phyloP scores from a whole-genome alignment of 345 rosid genomes.

The Populus davidiana region DNA sequence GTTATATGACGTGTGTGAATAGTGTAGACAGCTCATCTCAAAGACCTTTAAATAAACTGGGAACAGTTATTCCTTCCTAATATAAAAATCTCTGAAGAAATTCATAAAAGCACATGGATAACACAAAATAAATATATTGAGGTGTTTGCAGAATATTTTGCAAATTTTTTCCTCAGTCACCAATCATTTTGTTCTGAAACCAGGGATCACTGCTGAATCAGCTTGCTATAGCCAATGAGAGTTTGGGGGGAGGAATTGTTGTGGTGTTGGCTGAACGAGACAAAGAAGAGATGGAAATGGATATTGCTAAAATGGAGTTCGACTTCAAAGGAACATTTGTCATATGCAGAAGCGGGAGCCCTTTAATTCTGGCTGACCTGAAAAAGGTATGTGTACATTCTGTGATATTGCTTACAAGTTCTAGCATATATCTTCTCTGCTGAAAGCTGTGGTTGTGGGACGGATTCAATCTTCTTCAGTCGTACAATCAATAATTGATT shows the following conservation, averaged over 20 bases:
- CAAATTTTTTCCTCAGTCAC: slow-evolving; percentile 2
- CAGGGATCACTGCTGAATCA: slow-evolving; percentile 72
- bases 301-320: slow-evolving; percentile 78
- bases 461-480: neutral
- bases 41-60: neutral
- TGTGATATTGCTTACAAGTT: neutral
- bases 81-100: neutral
- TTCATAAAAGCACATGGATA: neutral
- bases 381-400: slow-evolving; percentile 45
- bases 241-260: slow-evolving; percentile 70
- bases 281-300: slow-evolving; percentile 82
- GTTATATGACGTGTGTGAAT: neutral
- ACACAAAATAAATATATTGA: neutral
- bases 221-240: slow-evolving; percentile 67
- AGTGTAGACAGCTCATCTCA: neutral
- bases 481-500: neutral
- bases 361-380: slow-evolving; percentile 63
- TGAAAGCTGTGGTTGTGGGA: neutral
- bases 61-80: neutral
- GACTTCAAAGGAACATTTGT: slow-evolving; percentile 67
- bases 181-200: slow-evolving; percentile 14
- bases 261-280: slow-evolving; percentile 77
- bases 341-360: slow-evolving; percentile 75
- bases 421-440: neutral
- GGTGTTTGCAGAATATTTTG: neutral